Base-by-base conservation (phyloP, 805 yeast genomes). In the Ogataea pignaliae region DNA sequence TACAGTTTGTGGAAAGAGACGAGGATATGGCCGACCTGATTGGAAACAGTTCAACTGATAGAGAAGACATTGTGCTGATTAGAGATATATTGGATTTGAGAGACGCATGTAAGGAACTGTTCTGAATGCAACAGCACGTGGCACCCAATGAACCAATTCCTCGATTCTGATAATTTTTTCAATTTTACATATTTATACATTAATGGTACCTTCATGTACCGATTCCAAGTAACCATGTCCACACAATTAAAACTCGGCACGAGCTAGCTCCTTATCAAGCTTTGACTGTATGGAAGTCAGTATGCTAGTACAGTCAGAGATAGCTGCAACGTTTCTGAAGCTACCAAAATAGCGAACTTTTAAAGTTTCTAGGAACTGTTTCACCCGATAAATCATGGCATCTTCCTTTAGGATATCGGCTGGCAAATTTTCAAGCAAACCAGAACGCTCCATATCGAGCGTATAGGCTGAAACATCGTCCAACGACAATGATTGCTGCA, bases 1-100 rank as follows among this genome's bases (percentile, higher is more conserved):
- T 85, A 34, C 93, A 87, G 56, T 80, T 77, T 51, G 79, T 85
- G n/a, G 97, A 91, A 61, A 70, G 79, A 28, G 82, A 76, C 32
- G 76, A 73, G 33, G 86, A 78, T 45, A 60, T 67, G 38, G 66
- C 73, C 12, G 63, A 58, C 15, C 46, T 74, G 37, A 51, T 51
- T 9, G 53, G 50, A 10, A 69, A 69, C 0, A 50, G 60, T 5
- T 62, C 64, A 17, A 70, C 71, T 3, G 64, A 64, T 29, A 41
- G 43, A 10, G 60, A 63, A 7, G 78, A 77, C 2, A 73, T 80
- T 35, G 47, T 65, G n/a, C 63, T 81, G n/a, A 68, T 86, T 36
- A 70, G 80, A 50, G 74, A 76, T 47, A 72, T 87, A 26, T 60
- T 72, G 29, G 85, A 85, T 26, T 60, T 85, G 30, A 73, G 69